phyloP scores from a whole-genome alignment of 768 basidiomycete genomes.

The Cubamyces lactineus region DNA sequence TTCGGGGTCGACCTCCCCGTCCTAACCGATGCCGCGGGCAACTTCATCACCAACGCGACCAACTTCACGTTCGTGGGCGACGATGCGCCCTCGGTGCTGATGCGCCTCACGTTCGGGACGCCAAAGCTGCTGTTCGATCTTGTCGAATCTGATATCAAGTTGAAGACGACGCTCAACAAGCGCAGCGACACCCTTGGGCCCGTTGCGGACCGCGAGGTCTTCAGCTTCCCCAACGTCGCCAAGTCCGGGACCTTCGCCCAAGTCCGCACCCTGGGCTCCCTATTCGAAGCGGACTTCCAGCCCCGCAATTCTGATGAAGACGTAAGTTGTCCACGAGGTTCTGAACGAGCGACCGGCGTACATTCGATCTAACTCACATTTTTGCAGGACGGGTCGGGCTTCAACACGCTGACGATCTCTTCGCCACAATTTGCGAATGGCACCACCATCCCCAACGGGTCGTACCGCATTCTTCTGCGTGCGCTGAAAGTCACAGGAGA shows the following conservation, averaged over 20 bases:
- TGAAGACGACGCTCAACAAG: conserved; percentile 45
- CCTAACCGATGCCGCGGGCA: conserved; percentile 45
- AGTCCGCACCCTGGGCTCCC: conserved; percentile 46
- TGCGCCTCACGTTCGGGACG: conserved; percentile 53
- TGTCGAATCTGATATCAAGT: conserved; percentile 45
- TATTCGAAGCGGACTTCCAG: conserved; percentile 51
- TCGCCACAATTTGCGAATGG: conserved; percentile 41
- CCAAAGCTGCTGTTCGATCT: conserved; percentile 51
- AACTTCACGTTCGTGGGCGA: conserved; percentile 51
- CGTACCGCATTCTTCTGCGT: conserved; percentile 47
- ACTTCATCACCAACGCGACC: conserved; percentile 42
- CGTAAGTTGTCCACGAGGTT: conserved; percentile 14
- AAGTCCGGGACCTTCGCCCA: conserved; percentile 43
- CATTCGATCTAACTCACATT: not conserved
- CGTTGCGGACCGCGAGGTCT: conserved; percentile 32
- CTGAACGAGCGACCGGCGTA: not conserved
- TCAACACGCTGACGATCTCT: conserved; percentile 34
- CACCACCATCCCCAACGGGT: conserved; percentile 45
- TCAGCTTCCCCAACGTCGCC: conserved; percentile 43
- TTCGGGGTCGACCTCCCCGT: conserved; percentile 50
- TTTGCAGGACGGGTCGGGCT: conserved; percentile 35
- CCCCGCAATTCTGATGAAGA: conserved; percentile 46
- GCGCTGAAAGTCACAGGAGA: conserved; percentile 50
- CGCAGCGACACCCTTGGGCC: conserved; percentile 14
- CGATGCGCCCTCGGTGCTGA: conserved; percentile 45